Conservation (phyloP, 352 stramenopile genomes). For the Globisporangium viniferum region DNA sequence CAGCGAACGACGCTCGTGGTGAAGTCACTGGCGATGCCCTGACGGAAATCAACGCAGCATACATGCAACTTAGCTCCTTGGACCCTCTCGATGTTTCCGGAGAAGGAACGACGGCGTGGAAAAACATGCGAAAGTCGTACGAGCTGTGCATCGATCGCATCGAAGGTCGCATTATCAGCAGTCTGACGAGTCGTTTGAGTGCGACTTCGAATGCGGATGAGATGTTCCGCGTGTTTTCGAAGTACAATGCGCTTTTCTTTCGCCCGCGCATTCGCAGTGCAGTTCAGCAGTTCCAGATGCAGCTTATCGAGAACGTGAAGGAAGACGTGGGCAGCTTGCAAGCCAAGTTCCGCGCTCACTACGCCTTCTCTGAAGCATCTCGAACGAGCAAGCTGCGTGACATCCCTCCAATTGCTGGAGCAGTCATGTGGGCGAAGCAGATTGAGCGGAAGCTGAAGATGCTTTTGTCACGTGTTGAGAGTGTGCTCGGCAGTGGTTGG, state of each 20-base stretch:
- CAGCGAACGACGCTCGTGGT: constrained; percentile 34
- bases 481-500: constrained; percentile 96
- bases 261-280: constrained; percentile 92
- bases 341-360: constrained; percentile 93
- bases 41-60: constrained; percentile 87
- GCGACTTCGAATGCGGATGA: constrained; percentile 92
- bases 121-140: constrained; percentile 87
- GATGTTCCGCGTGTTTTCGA: constrained; percentile 96
- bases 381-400: constrained; percentile 94
- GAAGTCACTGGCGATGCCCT: constrained; percentile 82
- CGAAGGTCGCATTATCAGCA: constrained; percentile 90
- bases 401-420: constrained; percentile 96
- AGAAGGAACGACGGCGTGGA: constrained; percentile 81
- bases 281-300: constrained; percentile 99
- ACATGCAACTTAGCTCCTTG: constrained; percentile 73
- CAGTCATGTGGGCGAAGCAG: constrained; percentile 99
- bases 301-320: constrained; percentile 98
- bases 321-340: constrained; percentile 96
- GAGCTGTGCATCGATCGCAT: constrained; percentile 90
- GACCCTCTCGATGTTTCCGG: constrained; percentile 86
- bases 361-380: constrained; percentile 95
- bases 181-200: constrained; percentile 84
- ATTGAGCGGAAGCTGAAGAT: constrained; percentile 99
- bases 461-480: constrained; percentile 95
- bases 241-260: constrained; percentile 98